Conservation (phyloP, 1,139 yeast genomes). For the Protomyces inouyei region DNA sequence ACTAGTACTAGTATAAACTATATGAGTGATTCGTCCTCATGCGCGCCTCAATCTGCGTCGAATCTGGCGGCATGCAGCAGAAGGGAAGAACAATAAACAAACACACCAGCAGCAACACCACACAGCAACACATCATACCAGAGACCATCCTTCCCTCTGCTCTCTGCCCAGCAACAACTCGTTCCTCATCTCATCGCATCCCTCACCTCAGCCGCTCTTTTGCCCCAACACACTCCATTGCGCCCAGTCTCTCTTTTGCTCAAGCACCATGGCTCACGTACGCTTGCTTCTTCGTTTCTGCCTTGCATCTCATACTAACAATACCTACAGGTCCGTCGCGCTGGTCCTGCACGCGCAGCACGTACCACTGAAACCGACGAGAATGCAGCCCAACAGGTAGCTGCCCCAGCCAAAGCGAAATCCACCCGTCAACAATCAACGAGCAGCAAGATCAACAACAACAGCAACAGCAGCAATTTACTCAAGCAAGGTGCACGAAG, state of each 20-base stretch:
- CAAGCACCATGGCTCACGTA: background rate
- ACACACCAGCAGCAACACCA: too few species aligned
- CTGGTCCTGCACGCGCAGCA: slow-evolving; percentile 2
- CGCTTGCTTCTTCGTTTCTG: background rate
- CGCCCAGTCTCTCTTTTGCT: background rate
- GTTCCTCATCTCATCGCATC: too few species aligned
- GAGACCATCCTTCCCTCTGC: too few species aligned
- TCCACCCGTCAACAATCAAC: background rate
- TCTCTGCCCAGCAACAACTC: too few species aligned
- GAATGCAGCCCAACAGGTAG: slow-evolving; percentile 4
- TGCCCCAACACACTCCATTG: background rate
- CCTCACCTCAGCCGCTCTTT: background rate
- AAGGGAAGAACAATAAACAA: too few species aligned
- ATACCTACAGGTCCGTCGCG: slow-evolving; percentile 10
- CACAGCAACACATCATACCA: too few species aligned
- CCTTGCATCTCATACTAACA: background rate
- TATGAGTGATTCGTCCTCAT: too few species aligned
- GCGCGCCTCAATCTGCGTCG: too few species aligned
- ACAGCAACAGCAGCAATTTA: background rate
- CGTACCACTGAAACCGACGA: slow-evolving; percentile 11
- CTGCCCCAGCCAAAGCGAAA: background rate
- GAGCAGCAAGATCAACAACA: too few species aligned
- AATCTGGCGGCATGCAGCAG: too few species aligned
- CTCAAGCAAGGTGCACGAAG: slow-evolving; percentile 33
- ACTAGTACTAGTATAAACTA: too few species aligned